Evolutionary conservation across 305 asterid genomes (phyloP).

Genomic region (Solanum chacoense): DNA sequence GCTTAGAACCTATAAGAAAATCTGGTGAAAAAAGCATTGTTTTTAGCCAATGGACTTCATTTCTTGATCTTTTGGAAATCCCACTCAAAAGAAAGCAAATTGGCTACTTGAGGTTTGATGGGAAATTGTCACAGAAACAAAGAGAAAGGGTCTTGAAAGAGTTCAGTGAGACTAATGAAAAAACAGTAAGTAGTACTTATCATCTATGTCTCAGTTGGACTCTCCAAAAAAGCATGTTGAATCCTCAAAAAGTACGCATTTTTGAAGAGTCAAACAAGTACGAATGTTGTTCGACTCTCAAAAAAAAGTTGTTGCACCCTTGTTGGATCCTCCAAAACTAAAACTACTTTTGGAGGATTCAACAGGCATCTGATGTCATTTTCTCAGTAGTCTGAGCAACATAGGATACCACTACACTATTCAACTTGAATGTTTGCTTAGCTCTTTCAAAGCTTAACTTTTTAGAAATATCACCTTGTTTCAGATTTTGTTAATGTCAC

Average conservation of each 20-base stretch:
- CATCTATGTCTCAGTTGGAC: neutral
- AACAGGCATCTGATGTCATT: accelerated
- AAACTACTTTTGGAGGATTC: neutral
- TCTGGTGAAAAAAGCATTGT: conserved; percentile 62
- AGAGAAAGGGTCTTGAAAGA: conserved; percentile 55
- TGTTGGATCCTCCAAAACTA: neutral
- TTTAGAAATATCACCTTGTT: neutral
- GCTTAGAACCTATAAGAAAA: conserved; percentile 26
- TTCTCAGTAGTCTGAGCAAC: neutral
- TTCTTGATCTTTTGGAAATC: conserved; percentile 61
- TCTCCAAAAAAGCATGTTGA: neutral
- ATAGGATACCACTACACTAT: neutral
- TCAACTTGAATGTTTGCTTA: neutral
- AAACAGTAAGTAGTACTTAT: conserved; percentile 25
- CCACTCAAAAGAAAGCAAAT: conserved; percentile 33
- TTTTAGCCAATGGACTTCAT: conserved; percentile 74
- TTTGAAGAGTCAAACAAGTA: neutral
- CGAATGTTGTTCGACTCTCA: neutral
- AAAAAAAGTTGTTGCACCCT: neutral
- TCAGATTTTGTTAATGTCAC: conserved; percentile 61
- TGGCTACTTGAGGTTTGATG: conserved; percentile 66
- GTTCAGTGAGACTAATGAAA: conserved; percentile 48
- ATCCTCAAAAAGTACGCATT: neutral
- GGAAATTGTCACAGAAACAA: conserved; percentile 48
- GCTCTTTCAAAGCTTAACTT: neutral